These are phyloP conservation scores for Populus nigra DNA, from an alignment of 345 rosid genomes.

Conservation along the genomic window DNA sequence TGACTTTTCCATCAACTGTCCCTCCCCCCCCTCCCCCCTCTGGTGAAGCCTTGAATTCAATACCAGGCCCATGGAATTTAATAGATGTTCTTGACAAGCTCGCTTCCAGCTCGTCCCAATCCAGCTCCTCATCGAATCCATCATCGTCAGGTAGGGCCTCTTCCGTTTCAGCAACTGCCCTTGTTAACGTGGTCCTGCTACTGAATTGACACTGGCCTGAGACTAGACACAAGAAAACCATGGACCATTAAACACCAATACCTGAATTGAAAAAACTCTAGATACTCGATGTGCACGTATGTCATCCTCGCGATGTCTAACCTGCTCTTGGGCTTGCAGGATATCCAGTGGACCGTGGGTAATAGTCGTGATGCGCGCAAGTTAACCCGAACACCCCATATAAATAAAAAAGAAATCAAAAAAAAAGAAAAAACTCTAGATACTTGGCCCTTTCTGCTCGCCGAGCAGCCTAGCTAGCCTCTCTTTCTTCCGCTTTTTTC, in stretches of 20 bases:
- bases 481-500: conserved; percentile 75
- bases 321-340: too few species aligned
- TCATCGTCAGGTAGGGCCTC: conserved; percentile 11
- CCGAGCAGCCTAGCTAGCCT: conserved; percentile 72
- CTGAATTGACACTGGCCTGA: conserved; percentile 33
- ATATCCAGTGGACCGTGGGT: too few species aligned
- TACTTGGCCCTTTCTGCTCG: conserved; percentile 90
- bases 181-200: conserved; percentile 22
- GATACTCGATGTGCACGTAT: too few species aligned
- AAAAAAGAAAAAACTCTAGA: neutral
- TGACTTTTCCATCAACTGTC: neutral
- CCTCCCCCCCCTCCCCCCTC: neutral
- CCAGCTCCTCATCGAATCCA: conserved; percentile 29
- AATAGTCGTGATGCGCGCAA: too few species aligned
- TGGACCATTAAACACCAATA: neutral
- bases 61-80: conserved; percentile 22
- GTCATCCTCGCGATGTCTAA: too few species aligned
- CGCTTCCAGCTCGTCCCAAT: conserved; percentile 32
- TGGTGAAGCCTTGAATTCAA: neutral
- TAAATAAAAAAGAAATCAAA: too few species aligned
- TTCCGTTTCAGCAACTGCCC: conserved; percentile 19
- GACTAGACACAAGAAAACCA: neutral
- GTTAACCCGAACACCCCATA: too few species aligned
- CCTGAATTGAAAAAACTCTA: neutral
- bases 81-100: conserved; percentile 34